A percentile compares a stretch with the other conserved stretches of the same genome.
Evolutionary conservation across 2,329 filamentous ascomycete genomes (phyloP).

Genomic region (Purpureocillium lavendulum): DNA sequence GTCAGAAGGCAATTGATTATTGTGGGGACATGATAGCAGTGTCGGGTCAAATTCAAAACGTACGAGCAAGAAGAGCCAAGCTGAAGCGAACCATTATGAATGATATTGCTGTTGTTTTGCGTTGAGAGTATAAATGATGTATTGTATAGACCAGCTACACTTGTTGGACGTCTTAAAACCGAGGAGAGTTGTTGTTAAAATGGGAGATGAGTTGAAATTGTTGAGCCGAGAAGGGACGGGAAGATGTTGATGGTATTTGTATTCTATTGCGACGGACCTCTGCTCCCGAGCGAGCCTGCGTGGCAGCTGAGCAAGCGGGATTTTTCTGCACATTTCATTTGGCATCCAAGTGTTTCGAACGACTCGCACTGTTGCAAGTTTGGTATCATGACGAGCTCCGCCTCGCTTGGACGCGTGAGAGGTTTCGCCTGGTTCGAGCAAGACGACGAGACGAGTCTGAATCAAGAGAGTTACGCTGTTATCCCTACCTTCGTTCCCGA

Average conservation of each 20-base stretch:
- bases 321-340: background rate
- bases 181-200: background rate
- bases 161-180: background rate
- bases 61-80: slow-evolving; percentile 5
- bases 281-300: background rate
- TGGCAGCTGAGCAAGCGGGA: no score
- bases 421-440: no score
- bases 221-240: no score
- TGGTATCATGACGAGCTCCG: slow-evolving; percentile 1
- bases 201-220: background rate
- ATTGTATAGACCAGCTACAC: slow-evolving; percentile 5
- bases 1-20: background rate
- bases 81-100: slow-evolving; percentile 6
- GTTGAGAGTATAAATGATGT: background rate
- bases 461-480: no score
- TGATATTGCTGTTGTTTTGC: background rate
- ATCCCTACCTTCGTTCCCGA: no score
- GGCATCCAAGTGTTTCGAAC: background rate
- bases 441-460: no score
- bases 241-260: background rate
- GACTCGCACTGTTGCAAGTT: background rate
- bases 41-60: background rate
- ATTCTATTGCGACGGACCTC: background rate
- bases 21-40: no score
- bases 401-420: no score